Conservation (phyloP, 192 early-diverging fungal genomes). For the Backusella tarrabulga region DNA sequence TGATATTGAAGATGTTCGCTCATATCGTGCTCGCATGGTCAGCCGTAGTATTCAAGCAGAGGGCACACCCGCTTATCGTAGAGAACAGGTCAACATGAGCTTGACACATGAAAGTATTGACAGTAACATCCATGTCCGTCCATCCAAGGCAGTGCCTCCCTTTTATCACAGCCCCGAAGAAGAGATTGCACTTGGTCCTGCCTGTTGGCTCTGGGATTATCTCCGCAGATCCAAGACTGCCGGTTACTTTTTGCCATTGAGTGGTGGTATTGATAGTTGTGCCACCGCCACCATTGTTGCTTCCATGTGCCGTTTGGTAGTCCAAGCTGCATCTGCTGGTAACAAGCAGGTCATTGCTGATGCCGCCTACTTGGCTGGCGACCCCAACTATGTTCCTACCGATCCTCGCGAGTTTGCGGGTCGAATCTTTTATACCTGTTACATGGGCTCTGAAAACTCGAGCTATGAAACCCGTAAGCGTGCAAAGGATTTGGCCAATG, state of each 20-base stretch:
- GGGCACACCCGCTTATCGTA: slow-evolving; percentile 54
- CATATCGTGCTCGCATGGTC: slow-evolving; percentile 65
- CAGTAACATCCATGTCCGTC: slow-evolving; percentile 41
- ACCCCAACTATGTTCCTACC: slow-evolving; percentile 63
- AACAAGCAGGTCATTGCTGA: slow-evolving; percentile 75
- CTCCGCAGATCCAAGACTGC: slow-evolving; percentile 84
- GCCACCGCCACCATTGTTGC: slow-evolving; percentile 82
- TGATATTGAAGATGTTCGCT: slow-evolving; percentile 86
- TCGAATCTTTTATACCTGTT: slow-evolving; percentile 90
- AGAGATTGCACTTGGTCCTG: slow-evolving; percentile 92
- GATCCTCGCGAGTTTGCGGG: slow-evolving; percentile 82
- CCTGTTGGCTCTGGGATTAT: slow-evolving; percentile 99
- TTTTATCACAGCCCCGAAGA: slow-evolving; percentile 78
- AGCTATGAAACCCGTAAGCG: slow-evolving; percentile 78
- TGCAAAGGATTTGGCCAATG: slow-evolving; percentile 75
- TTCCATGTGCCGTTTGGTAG: slow-evolving; percentile 89
- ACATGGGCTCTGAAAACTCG: slow-evolving; percentile 95
- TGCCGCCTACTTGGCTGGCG: slow-evolving; percentile 59
- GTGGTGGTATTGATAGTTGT: slow-evolving; percentile 98
- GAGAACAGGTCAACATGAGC: slow-evolving; percentile 59
- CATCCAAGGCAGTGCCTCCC: slow-evolving; percentile 43
- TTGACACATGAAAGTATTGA: slow-evolving; percentile 48
- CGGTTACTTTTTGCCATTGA: slow-evolving; percentile 94
- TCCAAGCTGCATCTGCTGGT: slow-evolving; percentile 59
- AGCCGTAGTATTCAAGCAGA: slow-evolving; percentile 86